Evolutionary conservation across 306 rosid species (phyloP).

Genomic region (Sicyos edulis): DNA sequence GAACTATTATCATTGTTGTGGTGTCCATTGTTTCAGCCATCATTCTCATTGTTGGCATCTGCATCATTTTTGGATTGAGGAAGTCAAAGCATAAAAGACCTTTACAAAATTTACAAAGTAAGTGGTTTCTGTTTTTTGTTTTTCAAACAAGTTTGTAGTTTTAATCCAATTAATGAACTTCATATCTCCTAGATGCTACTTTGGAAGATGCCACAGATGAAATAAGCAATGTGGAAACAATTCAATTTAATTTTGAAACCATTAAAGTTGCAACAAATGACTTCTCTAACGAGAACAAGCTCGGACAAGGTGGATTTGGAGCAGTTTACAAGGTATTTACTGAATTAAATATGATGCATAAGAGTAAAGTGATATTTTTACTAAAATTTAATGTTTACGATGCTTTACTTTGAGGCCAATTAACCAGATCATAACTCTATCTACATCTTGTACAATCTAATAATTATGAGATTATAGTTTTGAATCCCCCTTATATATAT

Average conservation of each 20-base stretch:
- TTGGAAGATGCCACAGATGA: not conserved
- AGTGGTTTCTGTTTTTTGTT: not conserved
- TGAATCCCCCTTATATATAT: too few species aligned
- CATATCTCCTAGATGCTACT: not conserved
- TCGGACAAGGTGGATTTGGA: constrained; percentile 7
- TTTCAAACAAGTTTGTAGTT: not conserved
- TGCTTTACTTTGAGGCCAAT: too few species aligned
- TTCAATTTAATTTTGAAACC: constrained; percentile 21
- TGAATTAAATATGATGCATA: too few species aligned
- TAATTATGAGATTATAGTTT: too few species aligned
- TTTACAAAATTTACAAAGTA: not conserved
- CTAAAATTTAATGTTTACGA: too few species aligned
- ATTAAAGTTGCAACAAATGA: constrained; percentile 45
- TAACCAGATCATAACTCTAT: too few species aligned
- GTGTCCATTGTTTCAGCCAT: not conserved
- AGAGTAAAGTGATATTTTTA: too few species aligned
- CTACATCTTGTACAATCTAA: too few species aligned
- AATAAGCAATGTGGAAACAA: not conserved
- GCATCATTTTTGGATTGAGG: not conserved
- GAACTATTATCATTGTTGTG: not conserved
- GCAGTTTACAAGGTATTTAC: not conserved
- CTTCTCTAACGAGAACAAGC: constrained; percentile 32
- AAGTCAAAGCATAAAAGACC: not conserved
- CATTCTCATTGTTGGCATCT: not conserved
- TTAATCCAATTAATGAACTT: not conserved